Evolutionary conservation across 495 filamentous ascomycete species (phyloP).

Genomic region (Neurospora discreta): DNA sequence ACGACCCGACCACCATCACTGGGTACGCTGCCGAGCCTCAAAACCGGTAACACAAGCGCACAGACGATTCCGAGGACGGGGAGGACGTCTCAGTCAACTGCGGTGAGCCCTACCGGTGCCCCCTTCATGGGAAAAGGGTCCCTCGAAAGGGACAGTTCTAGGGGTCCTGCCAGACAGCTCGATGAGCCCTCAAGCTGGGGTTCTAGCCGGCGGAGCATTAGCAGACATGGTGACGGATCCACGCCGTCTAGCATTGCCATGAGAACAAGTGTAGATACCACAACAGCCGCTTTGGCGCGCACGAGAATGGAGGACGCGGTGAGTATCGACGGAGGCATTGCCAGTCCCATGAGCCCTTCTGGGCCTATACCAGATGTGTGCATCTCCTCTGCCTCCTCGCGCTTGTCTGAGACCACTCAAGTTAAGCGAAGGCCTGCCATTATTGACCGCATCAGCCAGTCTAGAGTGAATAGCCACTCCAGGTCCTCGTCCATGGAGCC

Average conservation of each 20-base stretch:
- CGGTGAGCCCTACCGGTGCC: conserved; percentile 28
- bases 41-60: conserved; percentile 37
- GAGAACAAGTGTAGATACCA: conserved; percentile 27
- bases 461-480: conserved; percentile 40
- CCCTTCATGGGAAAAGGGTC: conserved; percentile 47
- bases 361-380: conserved; percentile 24
- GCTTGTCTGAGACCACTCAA: conserved; percentile 15
- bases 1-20: conserved; percentile 46
- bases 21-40: conserved; percentile 41
- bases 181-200: conserved; percentile 24
- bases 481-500: conserved; percentile 53
- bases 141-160: conserved; percentile 32
- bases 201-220: conserved; percentile 23
- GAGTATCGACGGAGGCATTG: conserved; percentile 29
- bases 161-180: conserved; percentile 24
- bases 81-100: conserved; percentile 19
- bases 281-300: conserved; percentile 20
- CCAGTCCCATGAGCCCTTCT: conserved; percentile 31
- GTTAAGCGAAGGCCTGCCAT: conserved; percentile 28
- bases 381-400: conserved; percentile 15
- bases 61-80: conserved; percentile 39
- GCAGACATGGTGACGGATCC: conserved; percentile 23
- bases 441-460: conserved; percentile 44
- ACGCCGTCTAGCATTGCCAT: conserved; percentile 9
- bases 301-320: conserved; percentile 28